Evolutionary conservation across 164 flowering plant genomes (phyloP), one percentile per base, ranked within the genome.

Genomic region (Taxillus chinensis): DNA sequence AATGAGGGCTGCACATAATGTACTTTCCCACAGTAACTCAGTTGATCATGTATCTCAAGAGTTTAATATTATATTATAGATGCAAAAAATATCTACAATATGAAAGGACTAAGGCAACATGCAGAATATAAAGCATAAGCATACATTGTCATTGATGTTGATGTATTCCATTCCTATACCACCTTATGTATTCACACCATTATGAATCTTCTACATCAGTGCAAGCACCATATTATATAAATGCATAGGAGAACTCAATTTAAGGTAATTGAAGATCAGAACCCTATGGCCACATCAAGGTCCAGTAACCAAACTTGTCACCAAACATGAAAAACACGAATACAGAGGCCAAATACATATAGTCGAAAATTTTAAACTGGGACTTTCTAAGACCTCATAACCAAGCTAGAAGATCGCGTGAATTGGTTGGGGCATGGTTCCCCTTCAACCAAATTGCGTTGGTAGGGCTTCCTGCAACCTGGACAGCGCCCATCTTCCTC

Each of bases 401-500:
- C 68, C 95, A 85, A 77, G 85, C 88, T 89, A 74, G 73, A 80
- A 66, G 87, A 14, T 14, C 17, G 56, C 8, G 46, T 5, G 50
- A 81, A 84, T 62, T 72, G 82, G 60, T 69, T 70, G 41, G 68
- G 62, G 64, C 61, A 74, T n/a, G 73, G 68, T 67, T 83, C 84
- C 39, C 68, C 73, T 12, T 77, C 79, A 43, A 66, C 65, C 8
- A 77, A 60, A 27, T 71, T 71, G n/a, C 15, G 48, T 41, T 72
- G 75, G 65, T 88, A 90, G 2, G 73, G 84, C 74, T 83, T 85
- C 80, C 95, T 79, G 75, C 96, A 92, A 2, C 90, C 95, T 0
- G 96, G 98, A 74, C 98, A 92, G 17, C 98, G 95, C 13, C 83
- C 84, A 74, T 90, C 98, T 12, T 74, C 88, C 72, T 85, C 93